Evolutionary conservation across 768 basidiomycete species (phyloP).

Genomic region (Aureoboletus auriporus): DNA sequence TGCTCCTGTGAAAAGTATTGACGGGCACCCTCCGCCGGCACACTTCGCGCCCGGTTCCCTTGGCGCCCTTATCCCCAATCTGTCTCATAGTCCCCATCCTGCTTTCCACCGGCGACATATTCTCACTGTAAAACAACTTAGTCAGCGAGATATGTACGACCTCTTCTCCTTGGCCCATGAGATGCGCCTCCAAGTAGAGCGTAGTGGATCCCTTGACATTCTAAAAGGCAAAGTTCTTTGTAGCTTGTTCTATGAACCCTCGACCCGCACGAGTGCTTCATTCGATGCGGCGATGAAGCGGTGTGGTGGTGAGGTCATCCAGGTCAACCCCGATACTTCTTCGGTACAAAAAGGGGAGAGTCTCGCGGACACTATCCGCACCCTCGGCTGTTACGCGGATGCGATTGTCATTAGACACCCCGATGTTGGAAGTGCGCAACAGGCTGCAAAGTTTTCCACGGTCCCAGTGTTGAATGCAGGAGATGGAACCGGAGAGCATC

Average conservation of each 20-base stretch:
- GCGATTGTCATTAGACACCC: constrained; percentile 95
- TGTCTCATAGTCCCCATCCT: constrained; percentile 52
- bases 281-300: constrained; percentile 99
- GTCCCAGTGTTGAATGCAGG: constrained; percentile 97
- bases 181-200: constrained; percentile 94
- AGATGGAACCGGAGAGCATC: constrained; percentile 96
- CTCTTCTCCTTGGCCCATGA: constrained; percentile 94
- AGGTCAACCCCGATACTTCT: constrained; percentile 73
- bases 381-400: constrained; percentile 92
- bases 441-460: constrained; percentile 94
- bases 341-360: constrained; percentile 94
- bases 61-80: constrained; percentile 13
- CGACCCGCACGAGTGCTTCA: constrained; percentile 91
- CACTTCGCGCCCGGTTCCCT: constrained; percentile 8
- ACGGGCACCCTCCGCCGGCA: constrained; percentile 14
- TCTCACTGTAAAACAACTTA: constrained; percentile 91
- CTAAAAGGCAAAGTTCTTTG: constrained; percentile 89
- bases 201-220: constrained; percentile 82
- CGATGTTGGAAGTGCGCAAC: constrained; percentile 87
- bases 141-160: constrained; percentile 82
- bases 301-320: constrained; percentile 93
- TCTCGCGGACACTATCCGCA: constrained; percentile 88
- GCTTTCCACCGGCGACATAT: constrained; percentile 93
- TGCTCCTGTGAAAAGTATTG: constrained; percentile 30
- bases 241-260: constrained; percentile 94